phyloP scores from a whole-genome alignment of 306 rosid species.

The Spatholobus suberectus region DNA sequence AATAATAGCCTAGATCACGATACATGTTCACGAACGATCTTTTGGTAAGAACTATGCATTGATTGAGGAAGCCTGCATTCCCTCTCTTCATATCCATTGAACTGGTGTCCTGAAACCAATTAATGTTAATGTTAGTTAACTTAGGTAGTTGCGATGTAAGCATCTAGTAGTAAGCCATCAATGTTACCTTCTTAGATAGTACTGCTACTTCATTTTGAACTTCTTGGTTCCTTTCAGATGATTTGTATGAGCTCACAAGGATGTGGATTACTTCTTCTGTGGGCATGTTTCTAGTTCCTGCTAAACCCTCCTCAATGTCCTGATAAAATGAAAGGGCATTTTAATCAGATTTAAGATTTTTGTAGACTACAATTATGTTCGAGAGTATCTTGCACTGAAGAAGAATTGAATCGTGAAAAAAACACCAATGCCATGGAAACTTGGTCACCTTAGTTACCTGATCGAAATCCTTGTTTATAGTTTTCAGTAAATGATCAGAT shows the following conservation, averaged over 20 bases:
- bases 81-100: conserved; percentile 45
- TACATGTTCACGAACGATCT: conserved; percentile 67
- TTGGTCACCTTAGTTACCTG: conserved; percentile 41
- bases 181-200: conserved; percentile 32
- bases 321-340: not conserved
- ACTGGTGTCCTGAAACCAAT: conserved; percentile 37
- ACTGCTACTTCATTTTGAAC: conserved; percentile 31
- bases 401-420: not conserved
- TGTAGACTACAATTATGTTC: not conserved
- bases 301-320: conserved; percentile 50
- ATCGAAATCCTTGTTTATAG: conserved; percentile 77
- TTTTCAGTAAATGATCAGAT: conserved; percentile 73
- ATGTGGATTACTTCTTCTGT: conserved; percentile 42
- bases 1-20: conserved; percentile 75
- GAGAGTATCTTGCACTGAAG: not conserved
- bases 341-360: not conserved
- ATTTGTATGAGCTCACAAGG: conserved; percentile 42
- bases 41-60: conserved; percentile 52
- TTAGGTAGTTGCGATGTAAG: not conserved
- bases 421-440: not conserved
- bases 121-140: not conserved
- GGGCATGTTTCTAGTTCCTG: conserved; percentile 12
- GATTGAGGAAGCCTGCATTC: conserved; percentile 58
- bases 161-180: not conserved
- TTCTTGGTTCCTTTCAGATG: conserved; percentile 39